A percentile compares a stretch with the other conserved stretches of the same genome.
Conservation (phyloP, 2,329 filamentous ascomycete genomes). For the Purpureocillium takamizusanense region DNA sequence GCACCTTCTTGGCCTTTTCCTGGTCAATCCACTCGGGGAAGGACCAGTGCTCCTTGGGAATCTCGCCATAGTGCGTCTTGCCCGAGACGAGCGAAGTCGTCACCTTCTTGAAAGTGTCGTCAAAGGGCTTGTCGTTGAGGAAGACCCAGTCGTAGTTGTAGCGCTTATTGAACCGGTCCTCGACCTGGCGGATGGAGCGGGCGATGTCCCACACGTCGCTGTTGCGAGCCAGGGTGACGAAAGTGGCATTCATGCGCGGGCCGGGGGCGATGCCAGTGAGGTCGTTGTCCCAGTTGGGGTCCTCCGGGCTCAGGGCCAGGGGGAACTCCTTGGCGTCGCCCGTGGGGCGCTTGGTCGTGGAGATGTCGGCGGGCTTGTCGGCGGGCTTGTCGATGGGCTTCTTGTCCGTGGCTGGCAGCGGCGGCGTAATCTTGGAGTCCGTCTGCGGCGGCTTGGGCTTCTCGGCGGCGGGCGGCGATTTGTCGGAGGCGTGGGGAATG, state of each 20-base stretch:
- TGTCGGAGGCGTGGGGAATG: neutral
- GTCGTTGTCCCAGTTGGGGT: constrained; percentile 42
- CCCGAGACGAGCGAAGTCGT: constrained; percentile 87
- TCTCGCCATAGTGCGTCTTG: constrained; percentile 82
- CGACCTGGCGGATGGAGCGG: constrained; percentile 88
- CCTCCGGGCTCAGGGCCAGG: constrained; percentile 42
- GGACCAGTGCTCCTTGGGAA: constrained; percentile 90
- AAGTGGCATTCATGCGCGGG: constrained; percentile 89
- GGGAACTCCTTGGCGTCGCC: constrained; percentile 28
- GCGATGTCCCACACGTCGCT: constrained; percentile 93
- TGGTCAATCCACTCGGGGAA: constrained; percentile 95
- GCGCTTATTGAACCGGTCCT: constrained; percentile 95
- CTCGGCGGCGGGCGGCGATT: neutral
- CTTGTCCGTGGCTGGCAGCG: constrained; percentile 2
- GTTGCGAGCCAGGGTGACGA: constrained; percentile 92
- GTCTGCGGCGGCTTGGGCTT: neutral
- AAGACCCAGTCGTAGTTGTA: constrained; percentile 99
- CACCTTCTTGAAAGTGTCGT: constrained; percentile 86
- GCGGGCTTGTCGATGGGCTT: constrained; percentile 10
- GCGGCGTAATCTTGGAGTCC: neutral
- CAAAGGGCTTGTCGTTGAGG: constrained; percentile 91
- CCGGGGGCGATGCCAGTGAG: constrained; percentile 47
- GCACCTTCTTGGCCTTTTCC: constrained; percentile 80
- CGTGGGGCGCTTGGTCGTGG: constrained; percentile 13
- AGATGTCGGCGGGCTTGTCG: constrained; percentile 13